Evolutionary conservation across 345 rosid species (phyloP), one percentile per base, ranked within the genome.

Genomic region (Ceriops tagal): DNA sequence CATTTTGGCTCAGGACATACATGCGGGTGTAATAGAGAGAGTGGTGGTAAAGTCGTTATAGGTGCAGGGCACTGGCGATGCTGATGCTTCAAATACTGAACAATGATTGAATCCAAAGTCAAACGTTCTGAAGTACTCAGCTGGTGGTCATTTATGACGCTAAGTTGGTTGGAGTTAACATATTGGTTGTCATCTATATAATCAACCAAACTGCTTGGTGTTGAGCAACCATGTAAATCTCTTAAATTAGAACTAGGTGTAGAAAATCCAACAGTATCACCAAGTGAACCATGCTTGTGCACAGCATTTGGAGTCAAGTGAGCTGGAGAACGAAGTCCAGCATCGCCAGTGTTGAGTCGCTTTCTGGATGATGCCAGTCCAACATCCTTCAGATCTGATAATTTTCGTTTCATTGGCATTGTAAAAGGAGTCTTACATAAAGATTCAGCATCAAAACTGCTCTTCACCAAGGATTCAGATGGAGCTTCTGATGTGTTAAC

Each of bases 21-120:
- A 82, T 95, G 99, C 24, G 92, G 96, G 58, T 95, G 96, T 62
- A 95, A 69, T 57, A 95, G 93, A 70, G 97, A 92, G 73, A 95
- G 88, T 26, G 99, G 98, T 15, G 99, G 99, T 62, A 95, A 92
- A 72, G 99, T 95, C 8, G 99, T 92, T 73, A 95, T 87, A 53
- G 99, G 99, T 74, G 99, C 99, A 65, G 89, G 96, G 77, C 99
- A 95, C 76, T 95, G 99, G 60, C 99, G 92, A 81, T 95, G 99
- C 70, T 92, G 99, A 70, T 95, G 97, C 81, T 95, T 95, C 77
- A 95, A 77, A 80, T 87, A 92, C 80, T 95, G 99, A 83, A 95
- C 89, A 60, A 95, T 93, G 57, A 95, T 75, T 60, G 92, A 83
- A 73, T 95, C 98, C 35, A 95, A 82, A 67, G 96, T 86, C 78